A percentile compares a stretch with the other conserved stretches of the same genome.
Conservation (phyloP, 2,329 filamentous ascomycete species). For the Pleurostoma richardsiae region DNA sequence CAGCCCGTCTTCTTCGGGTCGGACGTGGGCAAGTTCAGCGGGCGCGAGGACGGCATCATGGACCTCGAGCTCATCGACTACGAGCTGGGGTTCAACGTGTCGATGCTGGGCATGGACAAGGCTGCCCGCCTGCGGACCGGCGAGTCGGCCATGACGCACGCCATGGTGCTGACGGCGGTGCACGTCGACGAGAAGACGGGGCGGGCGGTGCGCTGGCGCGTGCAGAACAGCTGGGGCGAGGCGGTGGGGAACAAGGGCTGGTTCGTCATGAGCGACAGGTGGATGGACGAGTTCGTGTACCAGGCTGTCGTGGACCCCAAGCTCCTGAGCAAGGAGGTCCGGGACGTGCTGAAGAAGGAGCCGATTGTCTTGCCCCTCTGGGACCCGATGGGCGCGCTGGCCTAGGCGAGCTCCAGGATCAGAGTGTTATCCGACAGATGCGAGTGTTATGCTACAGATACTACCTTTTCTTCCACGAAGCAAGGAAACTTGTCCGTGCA, state of each 20-base stretch:
- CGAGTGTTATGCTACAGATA: too few species aligned
- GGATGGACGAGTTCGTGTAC: conserved; percentile 79
- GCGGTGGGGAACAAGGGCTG: conserved; percentile 69
- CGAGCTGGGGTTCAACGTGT: conserved; percentile 76
- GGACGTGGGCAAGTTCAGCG: conserved; percentile 80
- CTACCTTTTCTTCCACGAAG: too few species aligned
- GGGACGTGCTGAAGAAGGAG: conserved; percentile 65
- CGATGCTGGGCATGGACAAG: conserved; percentile 69
- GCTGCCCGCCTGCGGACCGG: conserved; percentile 67
- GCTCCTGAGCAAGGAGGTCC: conserved; percentile 60
- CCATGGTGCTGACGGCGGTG: conserved; percentile 86
- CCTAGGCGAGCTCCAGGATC: conserved; percentile 31
- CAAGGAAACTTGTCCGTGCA: background rate
- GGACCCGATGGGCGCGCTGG: conserved; percentile 76
- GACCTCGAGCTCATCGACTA: conserved; percentile 74
- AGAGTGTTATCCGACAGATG: background rate
- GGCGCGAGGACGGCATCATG: conserved; percentile 68
- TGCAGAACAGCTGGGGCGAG: conserved; percentile 82
- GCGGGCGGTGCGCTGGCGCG: conserved; percentile 70
- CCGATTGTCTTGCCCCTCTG: conserved; percentile 69
- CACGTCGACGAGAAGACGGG: conserved; percentile 63
- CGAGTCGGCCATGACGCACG: conserved; percentile 83
- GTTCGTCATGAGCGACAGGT: conserved; percentile 82
- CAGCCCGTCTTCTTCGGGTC: conserved; percentile 84
- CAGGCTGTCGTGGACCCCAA: conserved; percentile 78